Conservation (phyloP, 495 filamentous ascomycete genomes). For the Tirmania nivea region DNA sequence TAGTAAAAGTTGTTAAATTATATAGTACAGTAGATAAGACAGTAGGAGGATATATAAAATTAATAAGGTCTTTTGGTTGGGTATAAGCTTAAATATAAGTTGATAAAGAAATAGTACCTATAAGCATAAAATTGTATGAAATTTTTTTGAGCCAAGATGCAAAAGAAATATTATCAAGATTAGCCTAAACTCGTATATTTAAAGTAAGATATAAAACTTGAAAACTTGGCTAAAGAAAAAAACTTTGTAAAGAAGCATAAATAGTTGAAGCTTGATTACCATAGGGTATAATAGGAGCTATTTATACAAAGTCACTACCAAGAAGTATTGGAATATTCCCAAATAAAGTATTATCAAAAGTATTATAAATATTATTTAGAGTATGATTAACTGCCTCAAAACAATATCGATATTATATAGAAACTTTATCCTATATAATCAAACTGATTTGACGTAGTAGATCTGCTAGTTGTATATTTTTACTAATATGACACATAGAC, state of each 20-base stretch:
- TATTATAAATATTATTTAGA: not conserved
- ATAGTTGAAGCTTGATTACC: not conserved
- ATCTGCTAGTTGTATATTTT: not conserved
- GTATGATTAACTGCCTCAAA: not conserved
- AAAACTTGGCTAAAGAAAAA: not conserved
- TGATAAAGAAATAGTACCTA: not conserved
- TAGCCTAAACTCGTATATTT: not conserved
- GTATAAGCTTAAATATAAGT: not conserved
- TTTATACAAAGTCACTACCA: not conserved
- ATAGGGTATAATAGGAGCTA: not conserved
- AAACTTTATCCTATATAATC: constrained; percentile 1
- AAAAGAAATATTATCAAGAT: not conserved
- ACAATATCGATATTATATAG: not conserved
- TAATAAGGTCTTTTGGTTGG: not conserved
- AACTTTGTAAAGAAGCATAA: not conserved
- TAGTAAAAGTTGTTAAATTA: not conserved
- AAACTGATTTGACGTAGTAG: not conserved
- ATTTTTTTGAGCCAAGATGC: not conserved
- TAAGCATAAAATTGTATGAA: not conserved
- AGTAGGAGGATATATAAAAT: not conserved
- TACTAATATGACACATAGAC: constrained; percentile 3
- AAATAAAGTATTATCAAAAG: no score
- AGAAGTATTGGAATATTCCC: no score
- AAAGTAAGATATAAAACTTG: not conserved
- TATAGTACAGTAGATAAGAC: not conserved